phyloP scores from a whole-genome alignment of 169 alveolate genomes.

The Eimeria tenella region DNA sequence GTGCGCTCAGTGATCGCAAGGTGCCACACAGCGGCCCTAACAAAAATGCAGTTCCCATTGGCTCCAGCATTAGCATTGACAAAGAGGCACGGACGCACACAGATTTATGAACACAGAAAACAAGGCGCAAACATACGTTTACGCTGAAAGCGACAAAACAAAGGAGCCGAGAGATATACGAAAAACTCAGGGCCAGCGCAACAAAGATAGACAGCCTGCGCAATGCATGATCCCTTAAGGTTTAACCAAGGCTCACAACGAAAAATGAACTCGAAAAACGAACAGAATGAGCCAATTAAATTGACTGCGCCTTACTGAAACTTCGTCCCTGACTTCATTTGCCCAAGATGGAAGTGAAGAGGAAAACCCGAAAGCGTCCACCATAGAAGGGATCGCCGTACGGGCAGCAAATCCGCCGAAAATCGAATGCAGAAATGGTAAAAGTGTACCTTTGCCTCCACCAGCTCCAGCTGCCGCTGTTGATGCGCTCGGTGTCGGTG shows the following conservation, averaged over 20 bases:
- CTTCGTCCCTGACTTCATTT: slow-evolving; percentile 61
- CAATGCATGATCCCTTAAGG: no score
- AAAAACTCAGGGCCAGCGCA: neutral
- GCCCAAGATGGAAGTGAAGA: slow-evolving; percentile 73
- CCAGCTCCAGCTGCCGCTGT: slow-evolving; percentile 36
- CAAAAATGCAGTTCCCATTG: no score
- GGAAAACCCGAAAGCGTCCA: slow-evolving; percentile 71
- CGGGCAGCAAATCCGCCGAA: slow-evolving; percentile 13
- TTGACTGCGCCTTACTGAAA: slow-evolving; percentile 31
- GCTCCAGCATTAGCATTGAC: no score
- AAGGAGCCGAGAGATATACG: neutral
- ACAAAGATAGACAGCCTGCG: neutral
- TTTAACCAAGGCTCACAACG: no score
- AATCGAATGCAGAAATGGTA: neutral
- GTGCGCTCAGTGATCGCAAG: neutral
- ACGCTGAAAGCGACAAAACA: neutral
- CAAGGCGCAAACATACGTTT: neutral
- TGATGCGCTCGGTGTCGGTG: neutral
- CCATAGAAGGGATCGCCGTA: slow-evolving; percentile 36
- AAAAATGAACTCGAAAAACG: neutral
- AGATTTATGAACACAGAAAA: neutral
- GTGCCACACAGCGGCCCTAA: no score
- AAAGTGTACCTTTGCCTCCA: neutral
- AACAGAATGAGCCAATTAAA: neutral
- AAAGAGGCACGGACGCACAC: neutral